These are phyloP conservation scores for Diaporthe sp. DNA, from an alignment of 2,329 filamentous ascomycete species.

Conservation along the genomic window DNA sequence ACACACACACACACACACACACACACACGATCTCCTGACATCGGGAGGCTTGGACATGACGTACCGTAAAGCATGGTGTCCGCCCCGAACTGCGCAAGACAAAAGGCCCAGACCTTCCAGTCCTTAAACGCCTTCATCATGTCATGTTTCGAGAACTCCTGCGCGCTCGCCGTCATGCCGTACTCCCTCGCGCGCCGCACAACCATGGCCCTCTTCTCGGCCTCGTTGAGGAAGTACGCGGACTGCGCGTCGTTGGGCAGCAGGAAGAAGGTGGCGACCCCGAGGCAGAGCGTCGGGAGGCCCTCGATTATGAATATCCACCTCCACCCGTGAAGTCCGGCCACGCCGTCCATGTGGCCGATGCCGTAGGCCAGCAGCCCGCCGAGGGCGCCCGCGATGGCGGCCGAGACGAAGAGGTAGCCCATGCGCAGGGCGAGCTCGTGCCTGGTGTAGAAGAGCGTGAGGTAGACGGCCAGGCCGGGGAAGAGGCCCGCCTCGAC, in stretches of 20 bases:
- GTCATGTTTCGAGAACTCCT: constrained; percentile 65
- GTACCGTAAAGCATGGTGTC: constrained; percentile 78
- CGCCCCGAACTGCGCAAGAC: constrained; percentile 75
- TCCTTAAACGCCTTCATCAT: constrained; percentile 75
- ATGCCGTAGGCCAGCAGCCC: constrained; percentile 80
- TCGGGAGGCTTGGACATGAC: constrained; percentile 13
- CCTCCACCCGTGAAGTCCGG: constrained; percentile 75
- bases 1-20: neutral
- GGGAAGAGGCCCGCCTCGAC: constrained; percentile 79
- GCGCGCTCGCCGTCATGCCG: constrained; percentile 57
- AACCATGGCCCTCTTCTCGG: constrained; percentile 66
- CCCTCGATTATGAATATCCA: constrained; percentile 74
- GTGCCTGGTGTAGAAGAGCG: constrained; percentile 79
- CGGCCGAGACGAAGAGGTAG: constrained; percentile 77
- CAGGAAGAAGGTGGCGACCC: constrained; percentile 64
- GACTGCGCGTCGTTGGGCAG: constrained; percentile 70
- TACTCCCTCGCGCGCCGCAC: constrained; percentile 51
- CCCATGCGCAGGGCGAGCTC: constrained; percentile 79
- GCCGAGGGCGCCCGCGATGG: constrained; percentile 77
- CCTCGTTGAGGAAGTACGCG: constrained; percentile 68
- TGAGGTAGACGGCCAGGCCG: constrained; percentile 75
- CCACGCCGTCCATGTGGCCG: constrained; percentile 75
- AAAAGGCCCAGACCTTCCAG: constrained; percentile 81
- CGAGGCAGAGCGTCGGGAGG: constrained; percentile 61
- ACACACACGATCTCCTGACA: no score